Evolutionary conservation across 1,139 yeast species (phyloP).

Genomic region (Saccharomycopsis hybrid): DNA sequence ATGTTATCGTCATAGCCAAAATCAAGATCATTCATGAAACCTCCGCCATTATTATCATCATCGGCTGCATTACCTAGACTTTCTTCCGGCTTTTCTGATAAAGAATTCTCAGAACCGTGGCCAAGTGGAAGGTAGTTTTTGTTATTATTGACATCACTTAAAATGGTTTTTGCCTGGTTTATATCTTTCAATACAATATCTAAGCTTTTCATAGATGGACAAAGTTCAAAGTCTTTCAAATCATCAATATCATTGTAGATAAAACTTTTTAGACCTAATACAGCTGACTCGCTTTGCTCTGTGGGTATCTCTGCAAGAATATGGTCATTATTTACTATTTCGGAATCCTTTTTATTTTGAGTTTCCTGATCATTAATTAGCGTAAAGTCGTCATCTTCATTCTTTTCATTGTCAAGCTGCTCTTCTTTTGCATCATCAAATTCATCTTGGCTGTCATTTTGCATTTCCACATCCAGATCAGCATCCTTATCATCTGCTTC

Average conservation of each 20-base stretch:
- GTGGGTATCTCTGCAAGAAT: constrained; percentile 5
- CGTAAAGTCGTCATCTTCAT: constrained; percentile 18
- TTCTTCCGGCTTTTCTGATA: background rate
- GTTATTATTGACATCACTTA: constrained; percentile 40
- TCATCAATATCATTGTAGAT: constrained; percentile 32
- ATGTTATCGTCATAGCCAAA: constrained; percentile 27
- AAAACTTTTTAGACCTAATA: constrained; percentile 27
- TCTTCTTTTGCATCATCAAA: constrained; percentile 10
- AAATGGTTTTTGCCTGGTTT: constrained; percentile 46
- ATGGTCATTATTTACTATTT: no score
- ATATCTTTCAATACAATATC: constrained; percentile 54
- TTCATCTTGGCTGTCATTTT: constrained; percentile 21
- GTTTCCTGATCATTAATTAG: constrained; percentile 18
- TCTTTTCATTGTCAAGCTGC: constrained; percentile 15
- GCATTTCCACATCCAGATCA: constrained; percentile 8
- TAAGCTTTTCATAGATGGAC: constrained; percentile 59
- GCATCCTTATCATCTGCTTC: constrained; percentile 21
- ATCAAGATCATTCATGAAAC: constrained; percentile 24
- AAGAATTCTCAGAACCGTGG: constrained; percentile 8
- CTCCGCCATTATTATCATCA: background rate
- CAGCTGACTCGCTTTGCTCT: constrained; percentile 24
- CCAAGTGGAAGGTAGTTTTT: constrained; percentile 8
- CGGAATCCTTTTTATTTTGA: background rate
- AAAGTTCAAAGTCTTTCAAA: constrained; percentile 37
- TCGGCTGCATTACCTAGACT: background rate